Percentiles rank a stretch among this genome's conserved stretches.
Evolutionary conservation across 345 rosid genomes (phyloP).

Genomic region (Moricandia moricandioides): DNA sequence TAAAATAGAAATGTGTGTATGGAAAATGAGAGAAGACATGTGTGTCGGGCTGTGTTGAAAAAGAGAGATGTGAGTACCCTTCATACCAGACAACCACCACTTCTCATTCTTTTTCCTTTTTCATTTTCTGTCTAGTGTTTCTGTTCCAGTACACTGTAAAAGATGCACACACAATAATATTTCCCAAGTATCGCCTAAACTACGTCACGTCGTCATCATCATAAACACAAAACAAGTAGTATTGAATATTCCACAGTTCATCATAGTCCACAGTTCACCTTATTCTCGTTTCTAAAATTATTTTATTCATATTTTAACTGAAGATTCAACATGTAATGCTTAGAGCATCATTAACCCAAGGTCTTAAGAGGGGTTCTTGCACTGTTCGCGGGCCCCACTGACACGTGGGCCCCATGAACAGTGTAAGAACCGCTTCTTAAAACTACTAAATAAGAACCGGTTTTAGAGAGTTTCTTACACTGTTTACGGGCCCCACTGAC

Average conservation of each 20-base stretch:
- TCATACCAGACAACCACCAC: conserved; percentile 45
- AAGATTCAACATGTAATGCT: not conserved
- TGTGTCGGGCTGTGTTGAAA: conserved; percentile 45
- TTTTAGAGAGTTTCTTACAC: too few relatives aligned
- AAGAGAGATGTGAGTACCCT: conserved; percentile 42
- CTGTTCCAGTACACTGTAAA: conserved; percentile 12
- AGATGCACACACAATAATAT: not conserved
- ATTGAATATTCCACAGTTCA: not conserved
- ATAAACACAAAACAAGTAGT: conserved; percentile 14
- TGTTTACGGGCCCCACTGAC: too few relatives aligned
- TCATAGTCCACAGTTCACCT: conserved; percentile 6
- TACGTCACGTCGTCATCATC: conserved; percentile 32
- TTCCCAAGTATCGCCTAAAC: not conserved
- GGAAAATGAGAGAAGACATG: conserved; percentile 38
- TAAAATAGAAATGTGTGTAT: conserved; percentile 28
- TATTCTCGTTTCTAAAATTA: not conserved
- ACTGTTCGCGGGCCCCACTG: too few relatives aligned
- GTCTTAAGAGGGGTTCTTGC: too few relatives aligned
- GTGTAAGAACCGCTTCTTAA: too few relatives aligned
- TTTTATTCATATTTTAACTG: not conserved
- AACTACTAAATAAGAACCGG: too few relatives aligned
- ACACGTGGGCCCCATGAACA: too few relatives aligned
- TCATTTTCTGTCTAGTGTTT: conserved; percentile 1
- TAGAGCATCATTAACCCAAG: too few relatives aligned
- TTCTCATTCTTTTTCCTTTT: conserved; percentile 11